Evolutionary conservation across 208 protist species (phyloP), one percentile per base, ranked within the genome.

Genomic region (Leptomonas seymouri): DNA sequence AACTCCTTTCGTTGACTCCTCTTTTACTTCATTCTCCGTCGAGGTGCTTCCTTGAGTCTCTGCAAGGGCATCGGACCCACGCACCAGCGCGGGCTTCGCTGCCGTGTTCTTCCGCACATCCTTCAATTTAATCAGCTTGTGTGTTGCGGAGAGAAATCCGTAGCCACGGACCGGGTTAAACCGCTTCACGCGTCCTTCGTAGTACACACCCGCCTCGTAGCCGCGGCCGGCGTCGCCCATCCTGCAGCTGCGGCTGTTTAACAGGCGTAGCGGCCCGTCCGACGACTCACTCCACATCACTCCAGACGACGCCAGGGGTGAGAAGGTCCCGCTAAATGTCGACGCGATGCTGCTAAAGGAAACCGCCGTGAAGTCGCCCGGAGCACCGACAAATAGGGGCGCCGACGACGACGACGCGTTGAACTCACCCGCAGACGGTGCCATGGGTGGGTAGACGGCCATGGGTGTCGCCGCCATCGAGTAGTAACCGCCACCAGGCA

Each of bases 101-200:
- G 53, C 45, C 54, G 28, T n/a, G 42, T 7, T 25, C 28, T 28
- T 11, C 31, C 12, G 51, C 18, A 28, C 39, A 1, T 58, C 50
- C 31, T 46, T 36, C 7, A 71, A 44, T 3, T 53, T 59, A 15
- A 74, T n/a, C 27, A 88, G 71, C 44, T 85, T 71, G 58, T 82
- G 67, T 4, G 76, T 83, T 2, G 84, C 84, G 6, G 80, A 83
- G 8, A 89, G 68, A 64, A 89, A 89, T 14, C 84, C 84, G 60
- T 86, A 91, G 21, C 85, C 82, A 25, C 82, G 81, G 42, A 84
- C 75, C 15, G 79, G 85, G 39, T 87, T 87, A 70, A 86, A 91
- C n/a, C 85, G 85, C 71, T 87, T 89, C 27, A 92, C 83, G 2
- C 76, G 57, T 4, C 86, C 86, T 44, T 89, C 86, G 67, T 91